Base-by-base conservation (phyloP, 345 rosid genomes). In the Turnera subulata region DNA sequence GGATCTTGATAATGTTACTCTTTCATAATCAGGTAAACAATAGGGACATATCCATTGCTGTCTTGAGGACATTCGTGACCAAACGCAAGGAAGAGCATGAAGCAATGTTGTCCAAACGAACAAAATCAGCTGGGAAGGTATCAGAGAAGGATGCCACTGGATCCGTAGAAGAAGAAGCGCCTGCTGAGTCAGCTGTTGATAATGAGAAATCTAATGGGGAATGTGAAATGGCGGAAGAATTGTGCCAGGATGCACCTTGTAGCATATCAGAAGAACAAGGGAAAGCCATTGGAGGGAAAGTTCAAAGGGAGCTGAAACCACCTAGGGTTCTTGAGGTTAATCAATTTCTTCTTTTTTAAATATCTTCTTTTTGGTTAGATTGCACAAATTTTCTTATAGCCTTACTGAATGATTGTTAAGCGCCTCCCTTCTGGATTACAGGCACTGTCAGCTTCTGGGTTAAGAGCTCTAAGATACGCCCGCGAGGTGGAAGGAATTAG, bases 391-490 rank as follows among this genome's bases (percentile, higher is more conserved):
- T 29, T 38, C 16, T 29, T 47, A n/a, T 17, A 6, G 58, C 25
- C 46, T 43, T 57, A 1, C 38, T 24, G 17, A 21, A 51, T 20
- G 60, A 48, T 32, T 18, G 38, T 49, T 16, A 18, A 59, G 45
- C 40, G 26, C 35, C 50, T 69, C 65, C 2, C 65, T 37, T 45
- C 61, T 60, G 45, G 46, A 52, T 66, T 15, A 11, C 66, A 94
- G 99, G 99, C 99, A 22, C 53, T 94, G 69, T 88, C 99, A 35
- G 99, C 97, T 59, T 94, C 99, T 1, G 99, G 99, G 44, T 70
- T 94, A 72, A 77, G 99, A 69, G 92, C 97, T 69, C 69, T 88
- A 48, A 85, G 99, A 77, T 94, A 94, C 80, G 96, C 93, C 55
- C 82, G 80, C 56, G 99, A 94, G 75, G 76, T 94, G 37, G 97